Evolutionary conservation across 305 asterid genomes (phyloP).

Genomic region (Fraxinus dipetala): DNA sequence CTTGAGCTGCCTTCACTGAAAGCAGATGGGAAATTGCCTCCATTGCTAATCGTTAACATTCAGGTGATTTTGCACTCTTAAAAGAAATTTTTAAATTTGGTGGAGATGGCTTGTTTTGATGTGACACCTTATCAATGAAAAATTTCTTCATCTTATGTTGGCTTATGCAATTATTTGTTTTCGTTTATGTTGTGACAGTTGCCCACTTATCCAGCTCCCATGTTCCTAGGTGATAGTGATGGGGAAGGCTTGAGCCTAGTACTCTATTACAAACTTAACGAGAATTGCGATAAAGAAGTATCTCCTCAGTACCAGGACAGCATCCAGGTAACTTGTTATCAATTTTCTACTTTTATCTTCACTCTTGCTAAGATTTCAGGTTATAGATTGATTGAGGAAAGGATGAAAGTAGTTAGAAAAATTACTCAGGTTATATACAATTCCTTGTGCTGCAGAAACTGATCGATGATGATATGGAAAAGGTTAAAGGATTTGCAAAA

Average conservation of each 20-base stretch:
- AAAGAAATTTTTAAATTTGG: not conserved
- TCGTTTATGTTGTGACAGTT: slow-evolving; percentile 44
- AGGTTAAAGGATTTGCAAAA: slow-evolving; percentile 84
- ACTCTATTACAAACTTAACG: slow-evolving; percentile 67
- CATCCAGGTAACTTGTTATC: slow-evolving; percentile 52
- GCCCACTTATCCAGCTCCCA: slow-evolving; percentile 86
- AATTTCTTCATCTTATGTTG: slow-evolving; percentile 8
- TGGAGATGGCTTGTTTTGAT: not conserved
- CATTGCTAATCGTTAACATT: slow-evolving; percentile 81
- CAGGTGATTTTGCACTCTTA: slow-evolving; percentile 41
- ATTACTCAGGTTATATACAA: not conserved
- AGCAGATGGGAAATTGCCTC: slow-evolving; percentile 57
- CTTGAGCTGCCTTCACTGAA: slow-evolving; percentile 74
- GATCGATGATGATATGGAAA: slow-evolving; percentile 78
- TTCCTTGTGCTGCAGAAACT: slow-evolving; percentile 50
- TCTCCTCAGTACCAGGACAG: slow-evolving; percentile 79
- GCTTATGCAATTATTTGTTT: slow-evolving; percentile 3
- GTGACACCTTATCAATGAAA: not conserved
- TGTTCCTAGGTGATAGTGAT: slow-evolving; percentile 89
- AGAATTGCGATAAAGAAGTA: slow-evolving; percentile 56
- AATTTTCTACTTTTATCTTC: not conserved
- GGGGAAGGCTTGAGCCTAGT: slow-evolving; percentile 97
- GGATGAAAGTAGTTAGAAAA: not conserved
- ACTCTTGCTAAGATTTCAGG: not conserved
- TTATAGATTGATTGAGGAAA: not conserved